Evolutionary conservation across 2,329 filamentous ascomycete genomes (phyloP).

Genomic region (Ceratocystis lukuohia): DNA sequence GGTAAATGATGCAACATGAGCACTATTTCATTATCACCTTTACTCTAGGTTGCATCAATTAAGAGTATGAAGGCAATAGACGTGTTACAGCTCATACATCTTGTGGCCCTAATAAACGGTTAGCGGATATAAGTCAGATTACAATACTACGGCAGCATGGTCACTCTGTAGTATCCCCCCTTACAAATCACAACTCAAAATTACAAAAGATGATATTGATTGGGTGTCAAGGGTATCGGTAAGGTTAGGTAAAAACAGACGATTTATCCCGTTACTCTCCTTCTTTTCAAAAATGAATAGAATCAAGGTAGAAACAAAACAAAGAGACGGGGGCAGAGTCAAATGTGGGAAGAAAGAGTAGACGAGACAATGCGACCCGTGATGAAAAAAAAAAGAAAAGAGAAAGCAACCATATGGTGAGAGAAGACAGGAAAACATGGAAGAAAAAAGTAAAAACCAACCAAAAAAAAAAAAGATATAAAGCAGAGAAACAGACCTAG

Average conservation of each 20-base stretch:
- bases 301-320: slow-evolving; percentile 14
- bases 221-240: slow-evolving; percentile 14
- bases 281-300: slow-evolving; percentile 15
- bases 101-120: too few species aligned
- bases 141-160: too few species aligned
- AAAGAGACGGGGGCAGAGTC: slow-evolving; percentile 15
- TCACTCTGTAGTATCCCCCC: background rate
- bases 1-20: background rate
- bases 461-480: slow-evolving; percentile 18
- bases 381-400: slow-evolving; percentile 12
- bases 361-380: slow-evolving; percentile 12
- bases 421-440: background rate
- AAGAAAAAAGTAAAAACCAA: slow-evolving; percentile 1
- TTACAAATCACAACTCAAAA: background rate
- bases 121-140: too few species aligned
- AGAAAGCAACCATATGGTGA: background rate
- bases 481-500: slow-evolving; percentile 9
- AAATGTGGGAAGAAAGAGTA: slow-evolving; percentile 18
- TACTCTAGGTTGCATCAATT: too few species aligned
- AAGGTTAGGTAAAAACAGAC: slow-evolving; percentile 3
- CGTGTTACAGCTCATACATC: too few species aligned
- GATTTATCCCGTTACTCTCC: slow-evolving; percentile 13
- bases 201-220: slow-evolving; percentile 20
- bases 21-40: too few species aligned
- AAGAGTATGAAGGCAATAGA: too few species aligned